Conservation (phyloP, 192 early-diverging fungal genomes). For the Coemansia sp. region DNA sequence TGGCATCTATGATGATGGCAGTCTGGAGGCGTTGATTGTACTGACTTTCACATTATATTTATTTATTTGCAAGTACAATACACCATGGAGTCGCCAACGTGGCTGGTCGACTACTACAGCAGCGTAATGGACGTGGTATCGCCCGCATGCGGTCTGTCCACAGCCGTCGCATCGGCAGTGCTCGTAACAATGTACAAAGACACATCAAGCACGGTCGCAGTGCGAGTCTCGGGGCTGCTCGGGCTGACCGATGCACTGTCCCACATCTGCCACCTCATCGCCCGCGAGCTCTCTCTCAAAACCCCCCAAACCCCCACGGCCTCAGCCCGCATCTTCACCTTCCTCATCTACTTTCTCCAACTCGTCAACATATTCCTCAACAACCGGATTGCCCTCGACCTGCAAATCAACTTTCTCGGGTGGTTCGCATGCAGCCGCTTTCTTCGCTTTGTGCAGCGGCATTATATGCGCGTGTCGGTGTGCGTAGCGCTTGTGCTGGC, state of each 20-base stretch:
- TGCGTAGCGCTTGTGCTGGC: constrained; percentile 24
- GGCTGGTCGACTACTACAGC: constrained; percentile 46
- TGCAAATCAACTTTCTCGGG: constrained; percentile 43
- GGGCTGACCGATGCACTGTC: constrained; percentile 40
- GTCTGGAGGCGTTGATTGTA: not conserved
- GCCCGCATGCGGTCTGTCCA: constrained; percentile 44
- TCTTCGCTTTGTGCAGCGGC: constrained; percentile 35
- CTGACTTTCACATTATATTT: too few species aligned
- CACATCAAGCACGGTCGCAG: constrained; percentile 32
- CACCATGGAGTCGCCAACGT: constrained; percentile 11
- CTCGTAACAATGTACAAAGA: constrained; percentile 45
- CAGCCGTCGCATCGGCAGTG: constrained; percentile 35
- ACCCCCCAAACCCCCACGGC: constrained; percentile 6
- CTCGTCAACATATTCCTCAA: constrained; percentile 36
- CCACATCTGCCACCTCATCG: constrained; percentile 39
- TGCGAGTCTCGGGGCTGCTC: constrained; percentile 45
- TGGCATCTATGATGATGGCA: not conserved
- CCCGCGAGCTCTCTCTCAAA: constrained; percentile 33
- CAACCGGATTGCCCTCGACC: constrained; percentile 46
- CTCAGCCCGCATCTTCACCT: constrained; percentile 40
- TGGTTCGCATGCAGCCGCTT: constrained; percentile 34
- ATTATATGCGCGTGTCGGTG: constrained; percentile 24
- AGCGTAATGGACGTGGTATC: constrained; percentile 43
- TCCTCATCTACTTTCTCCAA: constrained; percentile 36
- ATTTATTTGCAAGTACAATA: not conserved